Evolutionary conservation across 306 rosid genomes (phyloP), one percentile per base, ranked within the genome.

Genomic region (Pachyrhizus erosus): DNA sequence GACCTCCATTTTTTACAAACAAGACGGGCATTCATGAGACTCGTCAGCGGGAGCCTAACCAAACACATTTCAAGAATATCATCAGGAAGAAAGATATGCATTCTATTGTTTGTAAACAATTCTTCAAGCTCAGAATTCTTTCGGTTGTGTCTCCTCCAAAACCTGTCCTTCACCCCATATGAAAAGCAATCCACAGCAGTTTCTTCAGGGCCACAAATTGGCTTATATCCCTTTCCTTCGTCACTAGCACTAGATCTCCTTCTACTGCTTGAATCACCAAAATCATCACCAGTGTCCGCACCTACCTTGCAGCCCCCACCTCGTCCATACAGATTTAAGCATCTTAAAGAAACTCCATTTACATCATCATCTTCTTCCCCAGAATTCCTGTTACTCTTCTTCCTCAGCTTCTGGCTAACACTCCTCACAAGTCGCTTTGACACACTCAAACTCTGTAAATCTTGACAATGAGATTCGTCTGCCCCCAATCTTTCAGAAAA

Each of bases 281-380:
- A 80, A 73, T 92, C 99, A 73, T 94, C 97, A 46, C 94, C 52
- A 20, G 93, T 96, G 85, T 96, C 98, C 37, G 94, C 99, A n/a
- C 99, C 99, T 7, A 96, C 99, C 91, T 91, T 96, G 90, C 99
- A 96, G 26, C 98, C 99, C 68, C 97, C 99, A 67, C 94, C 99
- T 76, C 91, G 86, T 48, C 94, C 87, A 71, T 93, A 96, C 57
- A 96, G 80, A 73, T 89, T 88, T 45, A 96, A 87, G 85, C 99
- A 93, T 72, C 88, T 93, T 78, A 96, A 77, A 66, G 97, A 88
- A 82, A 92, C 84, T 37, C 99, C 94, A 82, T 86, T 89, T 0
- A 76, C 88, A 80, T 34, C 77, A 73, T 91, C 92, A 73, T 87
- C 98, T 72, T 84, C 99, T 79, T 90, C 97, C 66, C 71, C 84